Evolutionary conservation across 2,329 filamentous ascomycete species (phyloP), one percentile per base, ranked within the genome.

Genomic region (Claviceps africana): DNA sequence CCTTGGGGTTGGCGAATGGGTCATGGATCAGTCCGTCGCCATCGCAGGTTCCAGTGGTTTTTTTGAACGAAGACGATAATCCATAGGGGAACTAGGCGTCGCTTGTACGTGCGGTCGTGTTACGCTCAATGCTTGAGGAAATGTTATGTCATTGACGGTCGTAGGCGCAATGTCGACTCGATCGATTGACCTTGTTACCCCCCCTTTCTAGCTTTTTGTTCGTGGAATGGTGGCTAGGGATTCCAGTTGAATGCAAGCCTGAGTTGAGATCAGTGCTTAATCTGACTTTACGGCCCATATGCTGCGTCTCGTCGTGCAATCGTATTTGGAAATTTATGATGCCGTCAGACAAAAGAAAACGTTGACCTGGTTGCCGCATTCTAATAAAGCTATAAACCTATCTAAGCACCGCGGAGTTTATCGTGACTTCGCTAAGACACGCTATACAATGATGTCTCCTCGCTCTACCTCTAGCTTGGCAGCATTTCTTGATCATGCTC

Each of bases 11-110:
- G 93, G 93, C 61, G 93, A 98, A 74, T 95, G 89, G 81, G 86
- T 96, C 58, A 95, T 98, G 89, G 93, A 98, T 69, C 86, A 94
- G 73, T 94, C 89, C 31, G 88, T 97, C 33, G 90, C 90, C 42
- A 80, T 97, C 53, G 87, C 95, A 66, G 86, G 88, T 43, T 84
- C 86, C 48, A 94, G 87, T 65, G 79, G 84, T 55, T 98, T 83
- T 71, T 98, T 98, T 67, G 90, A 96, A 73, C 81, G 93, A 64
- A 90, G 81, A 68, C 81, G 90, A 73, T 94, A 74, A 74, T 25
- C 31, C 22, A 7, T 25, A 22, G 8, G 28, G 3, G 10, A 37
- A 19, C 22, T 11, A 5, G 19, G 39, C 19, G 30, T 22, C 30
- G 39, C 48, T 44, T 28, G 6, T 19, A 44, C 28, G 4, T 35